Evolutionary conservation across 164 flowering plant species (phyloP).

Genomic region (Magnolia changhungtana): DNA sequence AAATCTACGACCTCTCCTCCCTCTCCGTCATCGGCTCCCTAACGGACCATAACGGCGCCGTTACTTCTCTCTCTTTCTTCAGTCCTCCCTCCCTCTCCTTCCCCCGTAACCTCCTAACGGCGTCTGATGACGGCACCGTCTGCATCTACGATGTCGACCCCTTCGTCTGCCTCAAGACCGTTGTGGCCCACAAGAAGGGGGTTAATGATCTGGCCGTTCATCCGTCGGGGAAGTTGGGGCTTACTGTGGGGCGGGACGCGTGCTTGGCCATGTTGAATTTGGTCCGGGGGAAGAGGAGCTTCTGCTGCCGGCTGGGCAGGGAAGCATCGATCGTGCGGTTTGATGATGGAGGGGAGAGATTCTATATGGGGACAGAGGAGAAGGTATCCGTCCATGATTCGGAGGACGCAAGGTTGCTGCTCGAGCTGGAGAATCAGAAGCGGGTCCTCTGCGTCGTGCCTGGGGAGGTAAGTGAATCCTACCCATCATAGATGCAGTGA

Average conservation of each 20-base stretch:
- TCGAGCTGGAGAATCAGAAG: constrained; percentile 52
- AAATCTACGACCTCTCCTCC: constrained; percentile 69
- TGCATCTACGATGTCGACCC: constrained; percentile 79
- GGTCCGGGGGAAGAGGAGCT: constrained; percentile 84
- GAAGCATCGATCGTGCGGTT: constrained; percentile 65
- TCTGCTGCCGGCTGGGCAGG: constrained; percentile 52
- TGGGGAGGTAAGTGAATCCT: constrained; percentile 42
- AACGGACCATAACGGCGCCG: constrained; percentile 46
- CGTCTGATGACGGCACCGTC: constrained; percentile 63
- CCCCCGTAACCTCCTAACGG: constrained; percentile 79
- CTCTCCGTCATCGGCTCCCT: constrained; percentile 71
- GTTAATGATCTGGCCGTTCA: constrained; percentile 66
- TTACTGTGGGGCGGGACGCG: constrained; percentile 72
- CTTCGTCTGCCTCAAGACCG: constrained; percentile 62
- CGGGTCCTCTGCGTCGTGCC: constrained; percentile 63
- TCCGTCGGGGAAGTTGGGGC: constrained; percentile 65
- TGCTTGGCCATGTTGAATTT: constrained; percentile 79
- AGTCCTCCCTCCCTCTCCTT: constrained; percentile 43
- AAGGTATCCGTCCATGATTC: constrained; percentile 67
- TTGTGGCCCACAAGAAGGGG: constrained; percentile 51
- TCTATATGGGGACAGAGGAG: constrained; percentile 63
- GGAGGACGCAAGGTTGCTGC: constrained; percentile 67
- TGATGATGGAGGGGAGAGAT: constrained; percentile 51
- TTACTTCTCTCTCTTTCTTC: constrained; percentile 71
- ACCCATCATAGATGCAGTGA: neutral